These are phyloP conservation scores for Takashimella tepidaria DNA, from an alignment of 1,284 basidiomycete species.

Conservation along the genomic window DNA sequence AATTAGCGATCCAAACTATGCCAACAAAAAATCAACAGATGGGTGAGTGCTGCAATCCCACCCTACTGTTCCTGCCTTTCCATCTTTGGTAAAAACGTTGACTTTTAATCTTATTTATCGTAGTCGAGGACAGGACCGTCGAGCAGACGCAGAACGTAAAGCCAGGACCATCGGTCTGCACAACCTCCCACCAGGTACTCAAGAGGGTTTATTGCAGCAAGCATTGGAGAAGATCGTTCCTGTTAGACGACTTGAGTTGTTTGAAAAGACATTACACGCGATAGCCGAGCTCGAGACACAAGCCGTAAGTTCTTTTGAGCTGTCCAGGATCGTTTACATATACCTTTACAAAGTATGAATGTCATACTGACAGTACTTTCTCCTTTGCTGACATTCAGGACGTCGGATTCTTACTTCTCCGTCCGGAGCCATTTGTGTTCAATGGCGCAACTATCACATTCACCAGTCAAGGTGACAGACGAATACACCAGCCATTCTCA, in stretches of 20 bases:
- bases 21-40: constrained; percentile 23
- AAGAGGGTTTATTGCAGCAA: constrained; percentile 87
- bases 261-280: constrained; percentile 62
- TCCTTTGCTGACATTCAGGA: constrained; percentile 53
- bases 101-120: constrained; percentile 3
- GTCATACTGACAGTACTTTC: neutral
- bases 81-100: neutral
- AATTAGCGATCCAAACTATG: constrained; percentile 34
- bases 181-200: constrained; percentile 64
- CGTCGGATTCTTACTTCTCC: constrained; percentile 67
- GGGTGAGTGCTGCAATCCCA: constrained; percentile 11
- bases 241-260: constrained; percentile 72
- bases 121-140: constrained; percentile 5
- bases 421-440: constrained; percentile 63
- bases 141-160: constrained; percentile 52
- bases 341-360: neutral
- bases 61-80: neutral
- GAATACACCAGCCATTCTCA: constrained; percentile 2
- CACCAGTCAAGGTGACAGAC: constrained; percentile 10
- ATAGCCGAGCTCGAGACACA: constrained; percentile 67
- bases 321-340: too few species aligned
- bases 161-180: constrained; percentile 62
- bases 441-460: constrained; percentile 47
- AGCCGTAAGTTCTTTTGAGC: constrained; percentile 63
- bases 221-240: constrained; percentile 67